Conservation (phyloP, 441 rosid species). For the Gossypium lobatum region DNA sequence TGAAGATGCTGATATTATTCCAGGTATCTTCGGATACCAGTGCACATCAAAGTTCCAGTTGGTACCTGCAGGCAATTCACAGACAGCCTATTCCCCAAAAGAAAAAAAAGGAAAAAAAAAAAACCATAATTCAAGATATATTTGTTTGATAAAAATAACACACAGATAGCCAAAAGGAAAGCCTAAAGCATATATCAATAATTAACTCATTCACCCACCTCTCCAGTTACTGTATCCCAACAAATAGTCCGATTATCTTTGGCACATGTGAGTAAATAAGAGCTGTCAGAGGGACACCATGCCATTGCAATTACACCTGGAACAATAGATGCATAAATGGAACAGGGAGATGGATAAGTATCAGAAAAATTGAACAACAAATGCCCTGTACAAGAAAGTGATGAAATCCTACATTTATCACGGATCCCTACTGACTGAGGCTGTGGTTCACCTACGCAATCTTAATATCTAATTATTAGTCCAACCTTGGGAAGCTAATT, state of each 20-base stretch:
- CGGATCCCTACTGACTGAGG: neutral
- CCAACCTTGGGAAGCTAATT: neutral
- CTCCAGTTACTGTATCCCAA: constrained; percentile 91
- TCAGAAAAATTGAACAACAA: neutral
- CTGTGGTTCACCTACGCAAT: neutral
- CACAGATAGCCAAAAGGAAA: neutral
- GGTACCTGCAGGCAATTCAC: constrained; percentile 91
- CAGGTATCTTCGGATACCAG: constrained; percentile 96
- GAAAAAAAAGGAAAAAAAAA: neutral
- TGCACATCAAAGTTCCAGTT: constrained; percentile 99
- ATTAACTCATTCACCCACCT: constrained; percentile 41
- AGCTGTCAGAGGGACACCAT: constrained; percentile 94
- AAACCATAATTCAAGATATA: constrained; percentile 14
- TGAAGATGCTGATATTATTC: constrained; percentile 94
- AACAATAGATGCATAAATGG: constrained; percentile 12
- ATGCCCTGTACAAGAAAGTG: neutral
- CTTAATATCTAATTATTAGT: neutral
- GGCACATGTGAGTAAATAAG: constrained; percentile 94
- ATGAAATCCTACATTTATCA: neutral
- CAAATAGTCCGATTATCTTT: constrained; percentile 98
- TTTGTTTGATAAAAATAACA: neutral
- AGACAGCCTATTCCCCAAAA: constrained; percentile 56
- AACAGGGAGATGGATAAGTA: neutral
- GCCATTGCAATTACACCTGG: constrained; percentile 99
- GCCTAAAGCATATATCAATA: neutral